These are phyloP conservation scores for Endogone sp. DNA, from an alignment of 192 early-diverging fungal genomes.

Conservation along the genomic window DNA sequence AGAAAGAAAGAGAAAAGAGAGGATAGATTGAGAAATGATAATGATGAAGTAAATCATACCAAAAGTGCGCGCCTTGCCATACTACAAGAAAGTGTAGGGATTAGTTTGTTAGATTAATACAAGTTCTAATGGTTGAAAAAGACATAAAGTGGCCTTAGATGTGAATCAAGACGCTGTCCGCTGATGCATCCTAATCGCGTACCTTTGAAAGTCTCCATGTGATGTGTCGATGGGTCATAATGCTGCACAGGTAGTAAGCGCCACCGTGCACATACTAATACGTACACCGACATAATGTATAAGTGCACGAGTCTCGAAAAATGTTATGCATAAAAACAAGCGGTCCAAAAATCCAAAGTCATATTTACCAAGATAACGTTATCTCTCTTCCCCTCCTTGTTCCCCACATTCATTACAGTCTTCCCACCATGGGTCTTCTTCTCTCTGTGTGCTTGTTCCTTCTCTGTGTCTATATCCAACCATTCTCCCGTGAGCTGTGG, in stretches of 20 bases:
- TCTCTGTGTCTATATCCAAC: constrained; percentile 21
- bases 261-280: constrained; percentile 76
- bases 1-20: constrained; percentile 2
- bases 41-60: background rate
- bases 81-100: background rate
- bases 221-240: constrained; percentile 32
- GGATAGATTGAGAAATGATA: background rate
- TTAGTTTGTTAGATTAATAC: background rate
- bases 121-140: background rate
- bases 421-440: no score
- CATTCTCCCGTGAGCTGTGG: constrained; percentile 34
- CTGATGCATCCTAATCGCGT: background rate
- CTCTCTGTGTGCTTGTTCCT: background rate
- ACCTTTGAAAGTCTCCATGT: constrained; percentile 44
- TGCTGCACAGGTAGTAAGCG: constrained; percentile 46
- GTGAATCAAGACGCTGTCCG: background rate
- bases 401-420: background rate
- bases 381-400: background rate
- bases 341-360: constrained; percentile 19
- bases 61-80: constrained; percentile 16
- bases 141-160: background rate
- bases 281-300: no score
- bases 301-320: no score
- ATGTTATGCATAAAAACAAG: no score
- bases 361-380: background rate